phyloP scores from a whole-genome alignment of 331 rosid species.

The Phaseolus coccineus region DNA sequence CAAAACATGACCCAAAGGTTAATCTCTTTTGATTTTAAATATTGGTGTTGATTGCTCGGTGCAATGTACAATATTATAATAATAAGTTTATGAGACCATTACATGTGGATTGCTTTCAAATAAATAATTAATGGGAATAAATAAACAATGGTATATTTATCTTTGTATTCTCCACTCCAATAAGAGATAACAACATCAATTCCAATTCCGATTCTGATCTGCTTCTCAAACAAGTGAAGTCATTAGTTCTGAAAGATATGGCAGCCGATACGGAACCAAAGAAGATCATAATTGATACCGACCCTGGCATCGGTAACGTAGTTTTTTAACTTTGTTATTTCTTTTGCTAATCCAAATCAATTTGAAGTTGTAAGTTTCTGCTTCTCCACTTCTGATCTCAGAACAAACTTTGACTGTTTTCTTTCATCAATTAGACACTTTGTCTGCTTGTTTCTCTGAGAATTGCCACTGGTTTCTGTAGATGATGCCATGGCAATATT shows the following conservation, averaged over 20 bases:
- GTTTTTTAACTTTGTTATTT: background rate
- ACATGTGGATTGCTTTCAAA: background rate
- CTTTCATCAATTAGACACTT: background rate
- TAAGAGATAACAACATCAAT: background rate
- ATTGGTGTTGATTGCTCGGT: background rate
- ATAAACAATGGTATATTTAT: background rate
- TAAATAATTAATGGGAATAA: background rate
- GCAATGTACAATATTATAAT: background rate
- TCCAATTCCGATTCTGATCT: background rate
- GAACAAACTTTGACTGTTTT: background rate
- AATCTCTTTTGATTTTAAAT: background rate
- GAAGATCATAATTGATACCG: conserved; percentile 90
- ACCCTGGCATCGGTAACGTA: conserved; percentile 81
- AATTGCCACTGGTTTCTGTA: conserved; percentile 43
- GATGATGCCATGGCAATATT: conserved; percentile 97
- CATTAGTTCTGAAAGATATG: conserved; percentile 20
- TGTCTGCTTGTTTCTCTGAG: conserved; percentile 26
- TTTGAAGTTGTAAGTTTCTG: background rate
- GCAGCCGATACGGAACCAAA: conserved; percentile 52
- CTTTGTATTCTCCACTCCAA: background rate
- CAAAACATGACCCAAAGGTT: background rate
- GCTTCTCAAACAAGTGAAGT: background rate
- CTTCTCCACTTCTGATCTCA: background rate
- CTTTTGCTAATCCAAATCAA: background rate
- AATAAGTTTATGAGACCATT: background rate